Conservation (phyloP, 768 basidiomycete genomes). For the Tylopilus sp. region DNA sequence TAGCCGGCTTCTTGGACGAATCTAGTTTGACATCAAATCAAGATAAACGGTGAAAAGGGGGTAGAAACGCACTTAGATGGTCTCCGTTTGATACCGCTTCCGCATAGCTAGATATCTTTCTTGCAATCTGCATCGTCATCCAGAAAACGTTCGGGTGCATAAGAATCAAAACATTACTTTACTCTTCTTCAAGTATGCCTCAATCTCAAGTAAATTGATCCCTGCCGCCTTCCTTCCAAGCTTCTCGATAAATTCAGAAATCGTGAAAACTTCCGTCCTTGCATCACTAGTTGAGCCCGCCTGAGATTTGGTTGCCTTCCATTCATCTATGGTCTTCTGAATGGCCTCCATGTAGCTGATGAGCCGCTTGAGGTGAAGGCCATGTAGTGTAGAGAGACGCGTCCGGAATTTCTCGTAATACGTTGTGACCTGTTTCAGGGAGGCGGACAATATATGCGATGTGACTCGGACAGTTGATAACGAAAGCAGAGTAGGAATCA, state of each 20-base stretch:
- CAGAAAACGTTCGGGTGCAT: neutral
- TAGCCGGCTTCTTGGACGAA: conserved; percentile 1
- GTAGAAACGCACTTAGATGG: no score
- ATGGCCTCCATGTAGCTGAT: conserved; percentile 70
- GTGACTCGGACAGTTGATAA: conserved; percentile 73
- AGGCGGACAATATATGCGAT: conserved; percentile 50
- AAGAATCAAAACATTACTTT: conserved; percentile 62
- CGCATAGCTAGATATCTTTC: conserved; percentile 84
- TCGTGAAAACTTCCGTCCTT: conserved; percentile 62
- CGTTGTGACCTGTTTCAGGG: conserved; percentile 68
- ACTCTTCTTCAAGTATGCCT: conserved; percentile 74
- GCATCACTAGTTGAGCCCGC: conserved; percentile 7
- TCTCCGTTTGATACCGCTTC: conserved; percentile 44
- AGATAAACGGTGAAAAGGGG: no score
- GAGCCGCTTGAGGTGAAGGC: conserved; percentile 78
- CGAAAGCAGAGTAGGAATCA: conserved; percentile 86
- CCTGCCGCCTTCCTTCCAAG: conserved; percentile 68
- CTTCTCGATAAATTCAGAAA: conserved; percentile 57
- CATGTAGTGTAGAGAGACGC: conserved; percentile 69
- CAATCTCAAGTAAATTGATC: conserved; percentile 82
- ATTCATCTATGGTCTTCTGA: conserved; percentile 52
- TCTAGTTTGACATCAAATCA: no score
- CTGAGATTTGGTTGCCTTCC: conserved; percentile 35
- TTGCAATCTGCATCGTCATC: conserved; percentile 46
- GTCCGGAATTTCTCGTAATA: conserved; percentile 79